Percentiles rank a stretch among this genome's conserved stretches.
Evolutionary conservation across 139 green algal species (phyloP).

Genomic region (Coelastrella sp.): DNA sequence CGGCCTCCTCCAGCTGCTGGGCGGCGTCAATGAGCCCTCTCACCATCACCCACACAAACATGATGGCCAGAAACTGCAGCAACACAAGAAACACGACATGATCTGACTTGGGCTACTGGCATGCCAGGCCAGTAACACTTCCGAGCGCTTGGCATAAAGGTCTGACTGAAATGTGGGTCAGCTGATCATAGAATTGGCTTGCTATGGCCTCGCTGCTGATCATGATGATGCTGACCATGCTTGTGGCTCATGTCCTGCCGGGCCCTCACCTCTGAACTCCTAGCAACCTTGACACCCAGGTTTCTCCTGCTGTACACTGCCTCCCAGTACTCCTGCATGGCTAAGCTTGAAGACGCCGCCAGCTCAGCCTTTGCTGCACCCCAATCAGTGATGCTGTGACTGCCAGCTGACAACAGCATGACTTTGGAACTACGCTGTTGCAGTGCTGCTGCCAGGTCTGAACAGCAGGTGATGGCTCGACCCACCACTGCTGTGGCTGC

Average conservation of each 20-base stretch:
- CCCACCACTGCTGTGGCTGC: background rate
- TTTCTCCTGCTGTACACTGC: background rate
- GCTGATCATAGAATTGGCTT: too few relatives aligned
- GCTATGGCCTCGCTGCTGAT: too few relatives aligned
- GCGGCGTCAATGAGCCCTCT: background rate
- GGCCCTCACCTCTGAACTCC: conserved; percentile 26
- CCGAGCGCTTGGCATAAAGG: background rate
- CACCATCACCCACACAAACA: conserved; percentile 34
- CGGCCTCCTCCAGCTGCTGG: conserved; percentile 22
- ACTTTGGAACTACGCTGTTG: background rate
- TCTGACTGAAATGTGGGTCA: too few relatives aligned
- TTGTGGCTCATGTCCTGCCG: background rate
- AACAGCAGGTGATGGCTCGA: background rate
- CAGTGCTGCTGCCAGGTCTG: background rate
- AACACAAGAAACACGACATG: background rate
- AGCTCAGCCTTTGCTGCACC: background rate
- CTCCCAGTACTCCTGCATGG: conserved; percentile 19
- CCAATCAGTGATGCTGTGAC: background rate
- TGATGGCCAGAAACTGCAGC: conserved; percentile 6
- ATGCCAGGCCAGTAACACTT: background rate
- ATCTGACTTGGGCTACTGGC: background rate
- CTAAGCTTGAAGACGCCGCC: background rate
- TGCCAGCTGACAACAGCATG: background rate
- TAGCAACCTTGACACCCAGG: background rate
- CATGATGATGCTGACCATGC: too few relatives aligned